Base-by-base conservation (phyloP, 2,329 filamentous ascomycete genomes). In the Fusarium verticillioides region DNA sequence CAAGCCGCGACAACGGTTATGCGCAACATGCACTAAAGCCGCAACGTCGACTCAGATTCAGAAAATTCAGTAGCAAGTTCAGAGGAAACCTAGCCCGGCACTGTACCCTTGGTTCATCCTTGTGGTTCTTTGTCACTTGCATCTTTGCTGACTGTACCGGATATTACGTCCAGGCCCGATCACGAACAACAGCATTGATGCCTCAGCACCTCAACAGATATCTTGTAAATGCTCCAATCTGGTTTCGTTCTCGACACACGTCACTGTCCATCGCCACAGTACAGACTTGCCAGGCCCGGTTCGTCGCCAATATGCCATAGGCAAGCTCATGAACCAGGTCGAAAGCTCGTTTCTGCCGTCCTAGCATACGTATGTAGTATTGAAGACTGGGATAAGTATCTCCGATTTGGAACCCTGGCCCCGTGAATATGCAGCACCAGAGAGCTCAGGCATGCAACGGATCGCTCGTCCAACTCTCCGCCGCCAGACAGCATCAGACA, bases 11-110 rank as follows among this genome's bases (percentile, higher is more conserved):
- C 84, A 84, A 85, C 85, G 83, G 84, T 84, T 84, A 87, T 87
- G 85, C 85, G 83, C 84, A 85, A 84, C 85, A 87, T 86, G 85
- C 84, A 82, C 84, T 85, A 83, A 54, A 83, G 84, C 84, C 85
- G 84, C 83, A 80, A 81, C 82, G 80, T 83, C 80, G 78, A 83
- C 79, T 79, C 82, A 82, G 79, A 81, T 54, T 54, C 36, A 40
- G 77, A 81, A 83, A 79, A 80, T 79, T 84, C 84, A 84, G 85
- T 86, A 77, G 81, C 75, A 77, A 73, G 68, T 75, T 76, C 78
- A 71, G 75, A 79, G 75, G 79, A 79, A 78, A 81, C 79, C 82
- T 83, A 79, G 66, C 68, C 60, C 53, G 42, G 63, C 53, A 44
- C 54, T 70, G 52, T 60, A 59, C 61, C 50, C 63, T 75, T 61